These are phyloP conservation scores for Metarhizium brunneum DNA, from an alignment of 2,329 filamentous ascomycete genomes.

Conservation along the genomic window DNA sequence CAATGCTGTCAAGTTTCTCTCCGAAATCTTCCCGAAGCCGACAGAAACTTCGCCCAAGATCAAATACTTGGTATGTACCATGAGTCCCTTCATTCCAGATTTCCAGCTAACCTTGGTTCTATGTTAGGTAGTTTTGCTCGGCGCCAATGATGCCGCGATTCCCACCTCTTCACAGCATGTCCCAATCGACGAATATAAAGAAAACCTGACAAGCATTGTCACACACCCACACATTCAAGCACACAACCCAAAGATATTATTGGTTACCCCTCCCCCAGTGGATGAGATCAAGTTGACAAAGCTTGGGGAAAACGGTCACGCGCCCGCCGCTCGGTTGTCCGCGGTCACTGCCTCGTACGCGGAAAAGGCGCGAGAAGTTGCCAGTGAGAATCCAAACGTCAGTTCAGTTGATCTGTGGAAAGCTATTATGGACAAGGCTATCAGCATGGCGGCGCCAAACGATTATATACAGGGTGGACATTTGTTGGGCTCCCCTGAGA, in stretches of 20 bases:
- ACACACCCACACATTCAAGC: slow-evolving; percentile 59
- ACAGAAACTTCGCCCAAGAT: slow-evolving; percentile 47
- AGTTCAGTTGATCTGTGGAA: slow-evolving; percentile 72
- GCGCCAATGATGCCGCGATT: slow-evolving; percentile 77
- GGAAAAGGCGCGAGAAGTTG: slow-evolving; percentile 54
- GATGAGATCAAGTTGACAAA: slow-evolving; percentile 60
- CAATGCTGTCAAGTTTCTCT: slow-evolving; percentile 61
- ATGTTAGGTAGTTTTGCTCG: slow-evolving; percentile 64
- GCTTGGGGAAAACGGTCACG: slow-evolving; percentile 38
- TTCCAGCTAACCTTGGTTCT: background rate
- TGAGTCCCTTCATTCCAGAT: background rate
- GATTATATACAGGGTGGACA: slow-evolving; percentile 44
- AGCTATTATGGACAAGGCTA: slow-evolving; percentile 64
- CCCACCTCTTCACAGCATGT: slow-evolving; percentile 63
- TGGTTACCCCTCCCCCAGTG: slow-evolving; percentile 75
- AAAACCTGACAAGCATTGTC: slow-evolving; percentile 64
- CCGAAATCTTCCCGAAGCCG: slow-evolving; percentile 61
- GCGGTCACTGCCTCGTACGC: slow-evolving; percentile 47
- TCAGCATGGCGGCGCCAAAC: slow-evolving; percentile 42
- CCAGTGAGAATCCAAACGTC: slow-evolving; percentile 56
- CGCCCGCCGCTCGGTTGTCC: slow-evolving; percentile 32
- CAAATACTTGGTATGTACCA: slow-evolving; percentile 51
- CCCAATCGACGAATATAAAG: slow-evolving; percentile 62
- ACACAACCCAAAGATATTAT: slow-evolving; percentile 63
- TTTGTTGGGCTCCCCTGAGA: slow-evolving; percentile 39